Percentiles rank a stretch among this genome's conserved stretches.
phyloP scores from a whole-genome alignment of 192 early-diverging fungal species.

The Backusella parvicylindrica region DNA sequence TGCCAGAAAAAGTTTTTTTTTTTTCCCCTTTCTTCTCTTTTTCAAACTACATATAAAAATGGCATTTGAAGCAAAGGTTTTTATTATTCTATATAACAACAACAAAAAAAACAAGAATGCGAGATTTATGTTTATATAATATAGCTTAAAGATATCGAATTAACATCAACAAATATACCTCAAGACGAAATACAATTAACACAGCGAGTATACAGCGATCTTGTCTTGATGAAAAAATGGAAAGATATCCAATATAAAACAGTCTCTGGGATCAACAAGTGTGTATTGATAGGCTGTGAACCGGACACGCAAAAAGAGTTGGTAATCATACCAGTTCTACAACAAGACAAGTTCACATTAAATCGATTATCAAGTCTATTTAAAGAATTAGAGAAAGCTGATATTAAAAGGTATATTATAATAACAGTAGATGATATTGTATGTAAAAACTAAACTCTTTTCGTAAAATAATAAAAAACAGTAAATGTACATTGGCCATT shows the following conservation, averaged over 20 bases:
- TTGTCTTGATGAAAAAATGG: slow-evolving; percentile 8
- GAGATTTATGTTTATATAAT: too few relatives aligned
- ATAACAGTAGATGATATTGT: background rate
- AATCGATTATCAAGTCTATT: background rate
- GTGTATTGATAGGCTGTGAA: background rate
- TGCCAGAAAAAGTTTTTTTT: background rate
- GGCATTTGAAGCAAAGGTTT: background rate
- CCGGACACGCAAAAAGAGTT: background rate
- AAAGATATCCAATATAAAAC: background rate
- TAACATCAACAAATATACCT: background rate
- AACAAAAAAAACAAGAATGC: too few relatives aligned
- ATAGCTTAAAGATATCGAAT: background rate
- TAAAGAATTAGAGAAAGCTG: background rate
- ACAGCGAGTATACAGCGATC: background rate
- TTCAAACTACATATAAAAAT: background rate
- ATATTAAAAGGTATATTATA: background rate
- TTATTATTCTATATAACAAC: background rate
- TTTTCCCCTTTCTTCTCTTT: background rate
- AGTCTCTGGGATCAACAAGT: background rate
- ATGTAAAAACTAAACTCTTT: background rate
- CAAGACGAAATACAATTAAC: background rate
- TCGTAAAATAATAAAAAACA: background rate
- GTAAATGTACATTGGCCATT: slow-evolving; percentile 21
- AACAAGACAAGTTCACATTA: background rate
- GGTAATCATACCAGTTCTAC: background rate